These are phyloP conservation scores for Rhodamnia argentea DNA, from an alignment of 345 rosid species.

Conservation along the genomic window DNA sequence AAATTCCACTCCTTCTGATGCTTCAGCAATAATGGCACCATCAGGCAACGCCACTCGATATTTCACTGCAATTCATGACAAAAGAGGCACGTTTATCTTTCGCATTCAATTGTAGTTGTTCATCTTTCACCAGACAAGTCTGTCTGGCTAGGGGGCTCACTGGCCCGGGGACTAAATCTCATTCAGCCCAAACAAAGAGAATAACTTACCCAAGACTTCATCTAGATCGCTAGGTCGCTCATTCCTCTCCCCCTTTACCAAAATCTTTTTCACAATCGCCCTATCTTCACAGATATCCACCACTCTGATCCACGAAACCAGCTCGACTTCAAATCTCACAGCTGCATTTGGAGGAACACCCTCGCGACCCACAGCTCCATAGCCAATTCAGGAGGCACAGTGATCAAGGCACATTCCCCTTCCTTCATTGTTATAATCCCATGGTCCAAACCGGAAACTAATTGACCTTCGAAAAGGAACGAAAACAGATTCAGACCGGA, in stretches of 20 bases:
- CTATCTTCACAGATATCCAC: conserved; percentile 49
- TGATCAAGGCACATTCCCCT: conserved; percentile 48
- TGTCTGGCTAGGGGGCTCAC: neutral
- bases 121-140: neutral
- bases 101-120: neutral
- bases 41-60: conserved; percentile 27
- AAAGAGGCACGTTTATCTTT: neutral
- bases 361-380: conserved; percentile 27
- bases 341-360: conserved; percentile 33
- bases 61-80: conserved; percentile 30
- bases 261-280: conserved; percentile 45
- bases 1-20: conserved; percentile 47
- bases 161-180: neutral
- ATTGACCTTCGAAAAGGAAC: conserved; percentile 16
- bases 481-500: neutral
- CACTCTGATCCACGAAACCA: conserved; percentile 42
- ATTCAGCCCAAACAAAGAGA: neutral
- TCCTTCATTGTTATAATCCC: conserved; percentile 43
- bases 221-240: conserved; percentile 41
- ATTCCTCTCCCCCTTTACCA: conserved; percentile 27
- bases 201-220: conserved; percentile 47
- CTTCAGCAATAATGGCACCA: conserved; percentile 31
- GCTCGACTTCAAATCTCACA: conserved; percentile 40
- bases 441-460: conserved; percentile 37
- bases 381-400: conserved; percentile 34